Conservation (phyloP, 164 flowering plant species). For the Brasenia schreberi region DNA sequence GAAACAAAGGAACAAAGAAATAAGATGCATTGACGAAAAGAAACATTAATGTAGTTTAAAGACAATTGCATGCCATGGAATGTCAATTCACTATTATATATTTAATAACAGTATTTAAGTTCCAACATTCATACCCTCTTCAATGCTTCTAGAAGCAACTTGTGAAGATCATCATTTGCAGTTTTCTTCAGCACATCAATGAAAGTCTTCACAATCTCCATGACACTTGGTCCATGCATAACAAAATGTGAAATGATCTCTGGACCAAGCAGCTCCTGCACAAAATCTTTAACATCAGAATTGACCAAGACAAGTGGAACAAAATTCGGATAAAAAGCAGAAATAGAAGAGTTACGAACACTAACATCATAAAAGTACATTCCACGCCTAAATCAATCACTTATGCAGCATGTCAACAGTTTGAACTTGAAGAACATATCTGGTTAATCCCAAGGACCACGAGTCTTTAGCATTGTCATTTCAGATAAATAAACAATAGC, state of each 20-base stretch:
- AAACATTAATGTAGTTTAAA: too few species aligned
- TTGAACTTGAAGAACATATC: too few species aligned
- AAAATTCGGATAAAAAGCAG: neutral
- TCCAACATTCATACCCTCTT: constrained; percentile 40
- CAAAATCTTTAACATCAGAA: neutral
- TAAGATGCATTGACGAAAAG: neutral
- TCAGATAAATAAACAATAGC: too few species aligned
- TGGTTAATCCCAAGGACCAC: too few species aligned
- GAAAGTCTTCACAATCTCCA: constrained; percentile 76
- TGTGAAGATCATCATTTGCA: constrained; percentile 38
- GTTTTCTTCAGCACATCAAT: constrained; percentile 57
- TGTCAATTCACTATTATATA: neutral
- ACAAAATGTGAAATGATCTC: constrained; percentile 81
- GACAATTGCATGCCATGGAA: neutral
- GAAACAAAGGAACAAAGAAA: neutral
- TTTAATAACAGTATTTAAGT: neutral
- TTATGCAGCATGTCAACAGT: too few species aligned
- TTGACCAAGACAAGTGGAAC: neutral
- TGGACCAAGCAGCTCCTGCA: constrained; percentile 85
- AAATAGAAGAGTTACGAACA: too few species aligned
- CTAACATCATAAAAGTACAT: too few species aligned
- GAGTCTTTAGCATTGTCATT: too few species aligned
- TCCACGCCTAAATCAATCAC: too few species aligned
- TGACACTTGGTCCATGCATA: constrained; percentile 74
- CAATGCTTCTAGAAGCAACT: constrained; percentile 60